Percentiles rank a stretch among this genome's conserved stretches.
Conservation (phyloP, 139 green algal genomes). For the Coelastrella sp. region DNA sequence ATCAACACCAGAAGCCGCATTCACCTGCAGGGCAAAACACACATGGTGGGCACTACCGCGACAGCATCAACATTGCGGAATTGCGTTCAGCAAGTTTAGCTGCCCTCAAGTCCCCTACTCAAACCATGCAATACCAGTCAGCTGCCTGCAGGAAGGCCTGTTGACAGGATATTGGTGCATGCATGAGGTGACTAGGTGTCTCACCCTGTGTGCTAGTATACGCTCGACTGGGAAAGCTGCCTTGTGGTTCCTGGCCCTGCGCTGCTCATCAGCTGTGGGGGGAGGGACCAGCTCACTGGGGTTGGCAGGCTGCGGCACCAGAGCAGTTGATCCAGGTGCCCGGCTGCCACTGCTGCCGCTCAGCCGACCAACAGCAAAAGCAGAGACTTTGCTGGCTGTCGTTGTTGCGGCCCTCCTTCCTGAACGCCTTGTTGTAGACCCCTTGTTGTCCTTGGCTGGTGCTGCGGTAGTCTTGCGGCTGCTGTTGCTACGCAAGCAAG, state of each 20-base stretch:
- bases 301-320: conserved; percentile 24
- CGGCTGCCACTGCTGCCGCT: not conserved
- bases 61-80: not conserved
- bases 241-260: too few relatives aligned
- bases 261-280: not conserved
- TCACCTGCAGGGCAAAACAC: not conserved
- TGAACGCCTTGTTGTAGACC: too few relatives aligned
- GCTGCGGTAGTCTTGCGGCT: not conserved
- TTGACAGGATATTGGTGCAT: too few relatives aligned
- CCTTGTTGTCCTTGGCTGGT: not conserved
- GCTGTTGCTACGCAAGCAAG: not conserved
- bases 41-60: not conserved
- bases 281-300: conserved; percentile 1
- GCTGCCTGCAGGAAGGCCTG: too few relatives aligned
- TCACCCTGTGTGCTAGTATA: conserved; percentile 12
- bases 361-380: not conserved
- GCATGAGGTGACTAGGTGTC: not conserved
- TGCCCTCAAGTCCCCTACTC: too few relatives aligned
- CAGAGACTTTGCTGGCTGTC: not conserved
- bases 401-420: too few relatives aligned
- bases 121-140: too few relatives aligned
- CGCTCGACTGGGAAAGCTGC: not conserved
- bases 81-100: not conserved
- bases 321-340: too few relatives aligned
- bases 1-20: not conserved